These are phyloP conservation scores for Persicaria tinctoria DNA, from an alignment of 148 eudicot genomes.

Conservation along the genomic window DNA sequence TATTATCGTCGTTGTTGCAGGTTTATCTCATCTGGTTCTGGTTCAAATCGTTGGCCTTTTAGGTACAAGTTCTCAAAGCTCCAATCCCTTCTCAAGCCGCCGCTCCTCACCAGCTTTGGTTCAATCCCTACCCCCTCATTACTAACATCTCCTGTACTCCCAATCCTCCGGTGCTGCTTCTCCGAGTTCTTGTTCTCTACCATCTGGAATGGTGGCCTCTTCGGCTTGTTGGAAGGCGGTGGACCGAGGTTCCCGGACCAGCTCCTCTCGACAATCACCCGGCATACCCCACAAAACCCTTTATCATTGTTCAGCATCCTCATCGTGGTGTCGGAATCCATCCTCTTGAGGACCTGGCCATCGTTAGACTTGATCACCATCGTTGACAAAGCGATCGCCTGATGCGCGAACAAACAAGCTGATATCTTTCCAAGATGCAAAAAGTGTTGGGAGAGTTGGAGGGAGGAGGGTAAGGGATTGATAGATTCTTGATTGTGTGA, in stretches of 20 bases:
- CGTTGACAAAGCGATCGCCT: neutral
- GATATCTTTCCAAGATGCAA: neutral
- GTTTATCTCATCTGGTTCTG: constrained; percentile 14
- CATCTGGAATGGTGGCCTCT: neutral
- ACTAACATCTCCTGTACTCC: constrained; percentile 15
- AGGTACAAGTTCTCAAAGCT: constrained; percentile 57
- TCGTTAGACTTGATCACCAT: neutral
- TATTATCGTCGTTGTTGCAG: neutral
- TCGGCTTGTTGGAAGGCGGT: constrained; percentile 9
- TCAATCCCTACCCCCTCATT: constrained; percentile 11
- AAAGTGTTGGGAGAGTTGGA: neutral
- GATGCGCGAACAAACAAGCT: neutral
- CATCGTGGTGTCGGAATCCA: constrained; percentile 26
- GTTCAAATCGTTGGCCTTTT: constrained; percentile 9
- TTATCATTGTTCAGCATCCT: constrained; percentile 8
- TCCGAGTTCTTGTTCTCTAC: constrained; percentile 12
- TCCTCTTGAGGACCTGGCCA: constrained; percentile 26
- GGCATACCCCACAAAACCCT: constrained; percentile 9
- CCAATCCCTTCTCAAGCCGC: constrained; percentile 86
- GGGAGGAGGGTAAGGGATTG: neutral
- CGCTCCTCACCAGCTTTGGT: constrained; percentile 62
- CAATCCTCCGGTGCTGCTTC: constrained; percentile 18
- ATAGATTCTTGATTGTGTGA: neutral
- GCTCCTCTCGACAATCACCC: constrained; percentile 25
- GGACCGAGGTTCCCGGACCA: constrained; percentile 42